These are phyloP conservation scores for Meredithiella fracta DNA, from an alignment of 2,329 filamentous ascomycete species.

Conservation along the genomic window DNA sequence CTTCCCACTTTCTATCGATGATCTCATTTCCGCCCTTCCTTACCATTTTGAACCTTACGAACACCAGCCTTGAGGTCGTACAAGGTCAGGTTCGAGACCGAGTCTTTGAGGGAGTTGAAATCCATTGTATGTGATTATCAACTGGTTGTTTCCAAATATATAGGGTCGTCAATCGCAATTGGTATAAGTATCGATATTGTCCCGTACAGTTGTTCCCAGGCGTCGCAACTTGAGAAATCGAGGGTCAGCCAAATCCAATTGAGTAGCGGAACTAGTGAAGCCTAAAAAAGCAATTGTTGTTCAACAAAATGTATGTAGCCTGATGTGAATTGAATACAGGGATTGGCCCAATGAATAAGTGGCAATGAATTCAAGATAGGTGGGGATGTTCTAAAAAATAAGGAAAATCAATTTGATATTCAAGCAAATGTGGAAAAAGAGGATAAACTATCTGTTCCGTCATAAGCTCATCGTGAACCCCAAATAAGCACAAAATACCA, in stretches of 20 bases:
- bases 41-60: constrained; percentile 94
- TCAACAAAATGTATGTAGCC: too few species aligned
- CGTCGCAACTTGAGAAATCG: neutral
- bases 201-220: neutral
- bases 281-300: neutral
- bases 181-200: neutral
- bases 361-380: too few species aligned
- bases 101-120: constrained; percentile 66
- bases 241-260: neutral
- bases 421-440: neutral
- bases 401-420: neutral
- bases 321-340: too few species aligned
- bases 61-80: constrained; percentile 93
- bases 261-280: neutral
- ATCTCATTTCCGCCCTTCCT: constrained; percentile 17
- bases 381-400: neutral
- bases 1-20: too few species aligned
- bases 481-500: too few species aligned
- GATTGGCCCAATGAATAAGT: too few species aligned
- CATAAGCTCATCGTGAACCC: neutral
- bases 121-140: constrained; percentile 45
- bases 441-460: neutral
- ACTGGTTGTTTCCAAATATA: neutral
- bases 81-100: constrained; percentile 79
- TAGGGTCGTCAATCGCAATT: neutral